Conservation (phyloP, 2,329 filamentous ascomycete genomes). For the Calycina herbarum region DNA sequence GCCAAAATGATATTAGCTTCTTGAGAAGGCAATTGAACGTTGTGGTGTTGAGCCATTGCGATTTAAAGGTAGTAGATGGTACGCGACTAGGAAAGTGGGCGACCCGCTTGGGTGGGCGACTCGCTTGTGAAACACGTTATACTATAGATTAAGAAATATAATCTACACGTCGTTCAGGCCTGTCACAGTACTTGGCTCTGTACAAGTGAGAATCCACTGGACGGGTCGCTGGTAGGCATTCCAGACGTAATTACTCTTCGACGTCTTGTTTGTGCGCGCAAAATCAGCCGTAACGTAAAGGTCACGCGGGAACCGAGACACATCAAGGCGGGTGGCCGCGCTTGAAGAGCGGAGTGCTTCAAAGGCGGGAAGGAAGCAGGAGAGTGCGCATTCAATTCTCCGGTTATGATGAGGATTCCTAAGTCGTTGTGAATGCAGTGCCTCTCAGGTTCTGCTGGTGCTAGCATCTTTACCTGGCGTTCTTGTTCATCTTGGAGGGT, state of each 20-base stretch:
- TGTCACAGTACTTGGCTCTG: conserved; percentile 18
- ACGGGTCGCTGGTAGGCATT: conserved; percentile 54
- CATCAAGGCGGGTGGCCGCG: conserved; percentile 38
- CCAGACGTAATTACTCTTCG: conserved; percentile 16
- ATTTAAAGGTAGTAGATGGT: no score
- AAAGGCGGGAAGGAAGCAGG: conserved; percentile 49
- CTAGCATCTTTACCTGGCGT: conserved; percentile 52
- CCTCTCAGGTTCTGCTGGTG: conserved; percentile 38
- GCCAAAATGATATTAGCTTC: no score
- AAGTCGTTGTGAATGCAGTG: conserved; percentile 50
- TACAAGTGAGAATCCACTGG: conserved; percentile 50
- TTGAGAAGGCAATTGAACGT: no score
- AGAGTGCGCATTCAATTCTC: conserved; percentile 33
- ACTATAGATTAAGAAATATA: no score
- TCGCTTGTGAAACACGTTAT: no score
- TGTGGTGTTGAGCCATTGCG: no score
- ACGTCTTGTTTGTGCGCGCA: conserved; percentile 42
- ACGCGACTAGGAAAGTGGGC: no score
- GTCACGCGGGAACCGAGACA: conserved; percentile 39
- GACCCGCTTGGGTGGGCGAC: no score
- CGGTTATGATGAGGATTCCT: conserved; percentile 41
- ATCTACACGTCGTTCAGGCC: no score
- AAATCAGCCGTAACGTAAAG: conserved; percentile 54
- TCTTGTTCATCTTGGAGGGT: conserved; percentile 62
- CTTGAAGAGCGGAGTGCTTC: conserved; percentile 43